Evolutionary conservation across 2,329 filamentous ascomycete genomes (phyloP).

Genomic region (Simplicillium aogashimaense): DNA sequence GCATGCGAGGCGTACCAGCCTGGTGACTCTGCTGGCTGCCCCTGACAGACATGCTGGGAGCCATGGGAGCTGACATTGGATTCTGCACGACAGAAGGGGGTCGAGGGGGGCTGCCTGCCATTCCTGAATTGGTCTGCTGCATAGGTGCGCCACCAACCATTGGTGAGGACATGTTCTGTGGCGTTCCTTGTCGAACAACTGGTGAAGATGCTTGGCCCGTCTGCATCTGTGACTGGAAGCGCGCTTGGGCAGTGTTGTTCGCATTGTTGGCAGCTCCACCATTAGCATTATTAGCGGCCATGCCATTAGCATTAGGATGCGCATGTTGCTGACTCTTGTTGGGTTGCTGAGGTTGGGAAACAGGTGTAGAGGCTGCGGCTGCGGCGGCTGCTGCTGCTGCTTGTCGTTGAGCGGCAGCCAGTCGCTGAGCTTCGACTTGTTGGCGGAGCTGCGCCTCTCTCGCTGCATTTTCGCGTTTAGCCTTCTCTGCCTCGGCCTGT

Average conservation of each 20-base stretch:
- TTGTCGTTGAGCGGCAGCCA: conserved; percentile 19
- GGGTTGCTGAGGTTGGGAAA: conserved; percentile 15
- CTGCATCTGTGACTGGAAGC: conserved; percentile 46
- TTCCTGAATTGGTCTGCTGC: conserved; percentile 56
- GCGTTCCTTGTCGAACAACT: conserved; percentile 50
- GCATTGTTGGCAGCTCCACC: conserved; percentile 27
- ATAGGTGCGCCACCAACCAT: conserved; percentile 53
- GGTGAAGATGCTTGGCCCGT: conserved; percentile 62
- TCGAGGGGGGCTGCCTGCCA: conserved; percentile 57
- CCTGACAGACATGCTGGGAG: conserved; percentile 52
- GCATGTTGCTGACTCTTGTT: conserved; percentile 19
- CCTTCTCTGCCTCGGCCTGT: conserved; percentile 32
- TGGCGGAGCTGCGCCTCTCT: conserved; percentile 25
- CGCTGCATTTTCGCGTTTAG: conserved; percentile 23
- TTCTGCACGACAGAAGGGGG: conserved; percentile 57
- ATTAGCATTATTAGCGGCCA: conserved; percentile 27
- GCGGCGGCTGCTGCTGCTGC: conserved; percentile 12
- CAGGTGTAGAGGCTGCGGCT: conserved; percentile 12
- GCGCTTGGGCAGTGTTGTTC: conserved; percentile 24
- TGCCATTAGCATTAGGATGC: conserved; percentile 25
- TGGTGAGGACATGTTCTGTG: conserved; percentile 55
- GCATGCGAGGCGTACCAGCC: conserved; percentile 53
- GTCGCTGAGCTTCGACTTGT: conserved; percentile 22
- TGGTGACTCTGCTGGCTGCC: conserved; percentile 59
- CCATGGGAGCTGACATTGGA: conserved; percentile 49